These are phyloP conservation scores for Epichloe elymi DNA, from an alignment of 2,329 filamentous ascomycete species.

Conservation along the genomic window DNA sequence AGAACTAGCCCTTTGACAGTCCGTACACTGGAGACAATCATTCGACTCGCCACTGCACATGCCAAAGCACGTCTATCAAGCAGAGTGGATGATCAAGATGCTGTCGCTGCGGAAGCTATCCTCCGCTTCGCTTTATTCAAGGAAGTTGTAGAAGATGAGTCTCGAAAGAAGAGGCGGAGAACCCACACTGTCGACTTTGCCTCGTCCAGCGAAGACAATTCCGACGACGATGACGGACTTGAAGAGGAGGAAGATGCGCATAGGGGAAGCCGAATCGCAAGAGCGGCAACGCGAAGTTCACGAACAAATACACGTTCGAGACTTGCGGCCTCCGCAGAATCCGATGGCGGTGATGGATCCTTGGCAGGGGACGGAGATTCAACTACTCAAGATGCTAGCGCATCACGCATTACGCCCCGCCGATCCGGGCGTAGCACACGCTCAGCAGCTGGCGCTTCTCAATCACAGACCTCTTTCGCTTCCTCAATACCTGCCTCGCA, in stretches of 20 bases:
- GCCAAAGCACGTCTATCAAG: constrained; percentile 84
- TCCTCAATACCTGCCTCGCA: constrained; percentile 72
- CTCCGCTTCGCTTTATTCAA: constrained; percentile 94
- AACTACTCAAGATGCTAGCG: background rate
- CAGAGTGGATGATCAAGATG: constrained; percentile 80
- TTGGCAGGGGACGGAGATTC: background rate
- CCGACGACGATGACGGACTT: constrained; percentile 40
- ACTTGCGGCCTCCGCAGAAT: constrained; percentile 10
- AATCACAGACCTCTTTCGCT: constrained; percentile 52
- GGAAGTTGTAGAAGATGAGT: constrained; percentile 70
- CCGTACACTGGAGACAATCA: constrained; percentile 93
- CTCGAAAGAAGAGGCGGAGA: constrained; percentile 71
- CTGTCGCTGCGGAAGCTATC: constrained; percentile 75
- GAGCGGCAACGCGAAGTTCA: constrained; percentile 12
- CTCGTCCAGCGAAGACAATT: constrained; percentile 45
- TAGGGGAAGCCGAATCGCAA: constrained; percentile 23
- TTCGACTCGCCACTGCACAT: constrained; percentile 90
- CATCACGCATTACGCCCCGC: constrained; percentile 22
- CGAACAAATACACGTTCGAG: background rate
- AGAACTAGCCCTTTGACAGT: constrained; percentile 92
- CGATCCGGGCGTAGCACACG: constrained; percentile 25
- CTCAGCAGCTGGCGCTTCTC: constrained; percentile 25
- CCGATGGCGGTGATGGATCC: constrained; percentile 18
- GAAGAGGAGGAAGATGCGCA: constrained; percentile 48
- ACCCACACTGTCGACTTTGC: constrained; percentile 44